Conservation (phyloP, 179 eudicot species). For the Heliamphora pulchella region DNA sequence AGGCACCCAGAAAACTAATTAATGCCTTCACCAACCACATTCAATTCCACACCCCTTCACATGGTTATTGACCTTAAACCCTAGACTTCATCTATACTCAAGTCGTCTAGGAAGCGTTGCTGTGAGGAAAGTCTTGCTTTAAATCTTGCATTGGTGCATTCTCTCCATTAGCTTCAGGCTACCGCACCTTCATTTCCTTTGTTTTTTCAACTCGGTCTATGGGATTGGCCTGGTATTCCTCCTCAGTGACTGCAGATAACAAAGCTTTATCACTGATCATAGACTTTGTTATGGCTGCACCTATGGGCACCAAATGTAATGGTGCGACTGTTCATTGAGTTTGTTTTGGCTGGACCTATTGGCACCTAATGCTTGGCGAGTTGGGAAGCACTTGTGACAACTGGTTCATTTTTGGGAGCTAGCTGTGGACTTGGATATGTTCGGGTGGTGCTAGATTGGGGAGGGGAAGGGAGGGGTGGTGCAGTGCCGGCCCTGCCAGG, state of each 20-base stretch:
- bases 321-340: neutral
- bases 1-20: too few species aligned
- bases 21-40: too few species aligned
- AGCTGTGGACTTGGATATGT: neutral
- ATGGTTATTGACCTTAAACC: too few species aligned
- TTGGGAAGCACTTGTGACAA: conserved; percentile 32
- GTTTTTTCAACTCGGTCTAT: neutral
- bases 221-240: too few species aligned
- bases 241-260: neutral
- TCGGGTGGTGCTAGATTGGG: too few species aligned
- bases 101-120: neutral
- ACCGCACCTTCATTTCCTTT: neutral
- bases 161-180: neutral
- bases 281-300: too few species aligned
- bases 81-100: too few species aligned
- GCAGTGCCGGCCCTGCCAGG: too few species aligned
- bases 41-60: too few species aligned
- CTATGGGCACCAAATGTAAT: neutral
- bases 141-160: conserved; percentile 21
- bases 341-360: conserved; percentile 39
- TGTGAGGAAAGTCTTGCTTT: conserved; percentile 20
- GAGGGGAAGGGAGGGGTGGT: too few species aligned
- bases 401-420: conserved; percentile 27
- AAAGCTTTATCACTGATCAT: too few species aligned
- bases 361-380: conserved; percentile 39